Evolutionary conservation across 768 basidiomycete species (phyloP).

Genomic region (Pholiota conissans): DNA sequence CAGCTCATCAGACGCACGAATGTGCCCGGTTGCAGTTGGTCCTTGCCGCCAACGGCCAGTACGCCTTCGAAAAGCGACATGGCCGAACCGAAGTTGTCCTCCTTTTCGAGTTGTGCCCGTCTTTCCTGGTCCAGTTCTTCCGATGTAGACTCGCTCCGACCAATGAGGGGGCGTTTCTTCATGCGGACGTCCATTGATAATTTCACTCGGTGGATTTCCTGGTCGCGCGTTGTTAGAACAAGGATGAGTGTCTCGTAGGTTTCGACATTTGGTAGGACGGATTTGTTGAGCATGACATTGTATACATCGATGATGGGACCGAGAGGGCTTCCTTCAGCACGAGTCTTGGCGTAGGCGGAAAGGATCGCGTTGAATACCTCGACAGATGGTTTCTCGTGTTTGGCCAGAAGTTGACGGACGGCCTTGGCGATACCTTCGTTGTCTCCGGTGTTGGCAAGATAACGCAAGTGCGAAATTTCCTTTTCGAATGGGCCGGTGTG

Average conservation of each 20-base stretch:
- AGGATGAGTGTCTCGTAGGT: constrained; percentile 66
- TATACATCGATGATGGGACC: constrained; percentile 64
- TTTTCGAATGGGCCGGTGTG: neutral
- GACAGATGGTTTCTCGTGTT: constrained; percentile 34
- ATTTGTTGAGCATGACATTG: constrained; percentile 63
- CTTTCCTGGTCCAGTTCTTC: constrained; percentile 34
- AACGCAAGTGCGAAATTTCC: neutral
- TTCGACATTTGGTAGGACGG: constrained; percentile 57
- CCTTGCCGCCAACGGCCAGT: constrained; percentile 32
- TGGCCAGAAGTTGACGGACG: constrained; percentile 33
- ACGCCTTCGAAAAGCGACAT: constrained; percentile 72
- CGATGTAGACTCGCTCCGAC: constrained; percentile 15
- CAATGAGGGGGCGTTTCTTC: constrained; percentile 32
- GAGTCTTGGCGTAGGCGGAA: constrained; percentile 46
- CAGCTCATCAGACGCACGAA: constrained; percentile 62
- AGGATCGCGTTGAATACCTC: constrained; percentile 67
- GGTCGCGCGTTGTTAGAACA: constrained; percentile 65
- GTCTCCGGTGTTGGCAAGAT: constrained; percentile 15
- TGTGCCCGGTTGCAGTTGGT: constrained; percentile 32
- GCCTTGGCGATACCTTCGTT: constrained; percentile 28
- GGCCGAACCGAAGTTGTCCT: constrained; percentile 72
- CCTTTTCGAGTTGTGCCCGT: constrained; percentile 47
- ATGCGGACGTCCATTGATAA: constrained; percentile 40
- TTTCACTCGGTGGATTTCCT: constrained; percentile 55
- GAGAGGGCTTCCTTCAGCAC: constrained; percentile 53